phyloP scores from a whole-genome alignment of 1,284 basidiomycete species.

The Coniferiporia weirii region DNA sequence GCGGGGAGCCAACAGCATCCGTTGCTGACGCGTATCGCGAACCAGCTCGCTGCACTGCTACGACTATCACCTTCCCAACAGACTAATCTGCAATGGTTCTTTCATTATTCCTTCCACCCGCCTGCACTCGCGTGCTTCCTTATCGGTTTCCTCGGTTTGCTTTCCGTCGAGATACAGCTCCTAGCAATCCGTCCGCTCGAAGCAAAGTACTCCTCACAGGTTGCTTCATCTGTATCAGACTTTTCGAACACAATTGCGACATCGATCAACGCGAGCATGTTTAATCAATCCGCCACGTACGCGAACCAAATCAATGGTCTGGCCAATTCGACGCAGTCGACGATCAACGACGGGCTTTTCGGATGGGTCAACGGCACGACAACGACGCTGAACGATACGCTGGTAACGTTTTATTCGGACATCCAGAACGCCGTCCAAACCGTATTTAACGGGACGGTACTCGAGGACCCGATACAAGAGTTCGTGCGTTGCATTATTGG shows the following conservation, averaged over 20 bases:
- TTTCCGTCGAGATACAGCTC: conserved; percentile 85
- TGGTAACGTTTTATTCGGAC: conserved; percentile 71
- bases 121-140: conserved; percentile 86
- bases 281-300: conserved; percentile 72
- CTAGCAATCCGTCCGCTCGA: conserved; percentile 68
- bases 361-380: conserved; percentile 95
- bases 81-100: conserved; percentile 71
- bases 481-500: conserved; percentile 90
- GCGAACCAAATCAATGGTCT: conserved; percentile 71
- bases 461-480: conserved; percentile 77
- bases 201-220: conserved; percentile 53
- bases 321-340: conserved; percentile 62
- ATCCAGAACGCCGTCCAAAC: conserved; percentile 63
- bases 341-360: conserved; percentile 83
- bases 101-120: conserved; percentile 86
- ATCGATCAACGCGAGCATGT: conserved; percentile 76
- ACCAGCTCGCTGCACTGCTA: conserved; percentile 44
- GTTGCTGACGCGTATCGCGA: conserved; percentile 59
- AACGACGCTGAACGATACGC: conserved; percentile 75
- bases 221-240: conserved; percentile 54
- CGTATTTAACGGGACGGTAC: conserved; percentile 79
- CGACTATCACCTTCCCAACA: conserved; percentile 56
- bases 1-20: conserved; percentile 64
- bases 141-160: conserved; percentile 85
- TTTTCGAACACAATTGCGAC: conserved; percentile 71